Conservation (phyloP, 2,329 filamentous ascomycete genomes). For the Cercospora sesami region DNA sequence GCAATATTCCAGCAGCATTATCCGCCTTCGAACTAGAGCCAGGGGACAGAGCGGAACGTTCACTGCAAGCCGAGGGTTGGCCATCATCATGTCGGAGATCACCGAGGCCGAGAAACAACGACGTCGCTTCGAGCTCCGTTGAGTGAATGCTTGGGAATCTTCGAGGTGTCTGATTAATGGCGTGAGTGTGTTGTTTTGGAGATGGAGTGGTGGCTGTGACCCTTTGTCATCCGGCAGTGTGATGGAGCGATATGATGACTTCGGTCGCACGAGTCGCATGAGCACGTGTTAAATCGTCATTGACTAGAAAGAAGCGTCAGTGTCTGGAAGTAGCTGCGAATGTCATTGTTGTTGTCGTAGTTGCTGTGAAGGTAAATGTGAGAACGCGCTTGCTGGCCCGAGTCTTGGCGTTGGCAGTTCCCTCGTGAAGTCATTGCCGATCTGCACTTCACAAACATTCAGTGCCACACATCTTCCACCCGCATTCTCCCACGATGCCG, state of each 20-base stretch:
- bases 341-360: neutral
- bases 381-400: neutral
- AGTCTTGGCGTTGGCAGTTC: neutral
- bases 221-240: neutral
- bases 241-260: neutral
- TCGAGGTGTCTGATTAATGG: neutral
- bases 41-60: neutral
- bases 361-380: neutral
- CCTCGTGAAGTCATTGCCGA: constrained; percentile 12
- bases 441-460: neutral
- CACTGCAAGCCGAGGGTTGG: neutral
- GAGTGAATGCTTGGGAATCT: neutral
- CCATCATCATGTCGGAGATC: neutral
- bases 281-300: neutral
- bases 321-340: neutral
- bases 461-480: neutral
- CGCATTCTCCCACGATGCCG: constrained; percentile 28
- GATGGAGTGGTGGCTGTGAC: neutral
- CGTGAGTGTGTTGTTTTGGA: neutral
- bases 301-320: too few relatives aligned
- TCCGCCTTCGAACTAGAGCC: neutral
- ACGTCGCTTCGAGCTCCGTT: neutral
- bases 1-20: neutral
- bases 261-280: neutral
- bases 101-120: neutral